phyloP scores from a whole-genome alignment of 2,329 filamentous ascomycete species.

The Annulohypoxylon truncatum region DNA sequence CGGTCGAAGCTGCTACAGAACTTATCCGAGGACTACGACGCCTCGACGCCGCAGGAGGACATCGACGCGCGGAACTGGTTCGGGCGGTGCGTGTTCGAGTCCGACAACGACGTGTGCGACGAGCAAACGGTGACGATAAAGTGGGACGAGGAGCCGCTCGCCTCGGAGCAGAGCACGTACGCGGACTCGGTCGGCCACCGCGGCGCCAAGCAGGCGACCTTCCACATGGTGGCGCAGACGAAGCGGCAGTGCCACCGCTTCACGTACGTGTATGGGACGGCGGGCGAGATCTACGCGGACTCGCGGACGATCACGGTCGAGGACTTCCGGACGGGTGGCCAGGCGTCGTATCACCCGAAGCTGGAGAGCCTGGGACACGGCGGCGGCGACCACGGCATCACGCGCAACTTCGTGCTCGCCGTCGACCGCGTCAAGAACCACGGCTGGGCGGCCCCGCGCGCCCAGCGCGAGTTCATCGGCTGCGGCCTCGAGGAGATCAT shows the following conservation, averaged over 20 bases:
- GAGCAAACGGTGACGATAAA: constrained; percentile 89
- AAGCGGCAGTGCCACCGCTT: constrained; percentile 87
- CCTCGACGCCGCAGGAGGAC: constrained; percentile 59
- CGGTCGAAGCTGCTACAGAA: constrained; percentile 52
- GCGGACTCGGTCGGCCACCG: constrained; percentile 54
- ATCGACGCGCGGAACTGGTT: constrained; percentile 76
- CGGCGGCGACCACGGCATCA: constrained; percentile 83
- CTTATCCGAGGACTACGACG: constrained; percentile 64
- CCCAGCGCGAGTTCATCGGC: constrained; percentile 81
- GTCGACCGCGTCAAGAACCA: constrained; percentile 82
- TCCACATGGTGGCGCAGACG: constrained; percentile 95
- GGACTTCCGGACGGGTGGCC: constrained; percentile 72
- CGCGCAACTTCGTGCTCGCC: constrained; percentile 83
- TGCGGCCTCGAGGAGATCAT: constrained; percentile 88
- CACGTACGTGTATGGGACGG: constrained; percentile 85
- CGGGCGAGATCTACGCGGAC: constrained; percentile 89
- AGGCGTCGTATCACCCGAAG: constrained; percentile 68
- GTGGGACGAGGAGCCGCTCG: constrained; percentile 79
- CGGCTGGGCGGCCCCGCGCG: constrained; percentile 72
- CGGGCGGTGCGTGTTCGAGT: constrained; percentile 93
- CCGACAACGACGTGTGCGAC: constrained; percentile 93
- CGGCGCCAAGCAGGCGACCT: constrained; percentile 83
- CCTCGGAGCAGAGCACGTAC: constrained; percentile 20
- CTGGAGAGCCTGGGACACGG: constrained; percentile 72
- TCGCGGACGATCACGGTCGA: constrained; percentile 80